Base-by-base conservation (phyloP, 805 yeast genomes). In the Cyberlindnera amylophila region DNA sequence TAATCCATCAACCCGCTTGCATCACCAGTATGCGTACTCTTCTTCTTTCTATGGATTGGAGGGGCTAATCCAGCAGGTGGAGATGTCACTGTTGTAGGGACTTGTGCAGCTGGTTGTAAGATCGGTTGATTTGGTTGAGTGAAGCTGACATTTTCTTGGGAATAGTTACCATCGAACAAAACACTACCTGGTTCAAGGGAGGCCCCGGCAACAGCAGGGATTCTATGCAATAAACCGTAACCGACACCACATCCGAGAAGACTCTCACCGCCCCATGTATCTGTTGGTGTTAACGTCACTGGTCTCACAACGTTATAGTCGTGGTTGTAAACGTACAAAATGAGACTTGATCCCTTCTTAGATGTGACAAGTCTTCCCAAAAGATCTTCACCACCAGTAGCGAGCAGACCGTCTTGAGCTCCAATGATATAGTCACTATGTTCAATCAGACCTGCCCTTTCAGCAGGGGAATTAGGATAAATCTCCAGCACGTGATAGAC, bases 211-310 rank as follows among this genome's bases (percentile, higher is more conserved):
- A 79, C 83, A 44, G 79, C 77, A 1, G 98, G 96, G n/a, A 86
- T 64, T 46, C 93, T 69, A 59, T 91, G 98, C 38, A 91, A 67
- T 39, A 85, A 71, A 0, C 99, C 99, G 55, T 89, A 90, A 0
- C 97, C 98, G 15, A 91, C 95, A 50, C 90, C 95, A 65, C 96
- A 89, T 2, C 99, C 99, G 29, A 91, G 65, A 29, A 88, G 69
- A 1, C 96, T 96, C 50, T 69, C 74, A 13, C 90, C 88, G n/a
- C 89, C 87, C 88, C 93, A 86, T 14, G 67, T 62, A n/a, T 74
- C 72, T n/a, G 74, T 67, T 3, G 87, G 84, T 41, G 75, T 69
- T n/a, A 90, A 86, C 0, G 86, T 80, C 4, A 91, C 90, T 0
- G 96, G 96, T 53, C 99, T 74, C 31, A 88, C 81, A 12, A 84